A percentile compares a stretch with the other conserved stretches of the same genome.
Conservation (phyloP, 805 yeast genomes). For the Candida suzukii region DNA sequence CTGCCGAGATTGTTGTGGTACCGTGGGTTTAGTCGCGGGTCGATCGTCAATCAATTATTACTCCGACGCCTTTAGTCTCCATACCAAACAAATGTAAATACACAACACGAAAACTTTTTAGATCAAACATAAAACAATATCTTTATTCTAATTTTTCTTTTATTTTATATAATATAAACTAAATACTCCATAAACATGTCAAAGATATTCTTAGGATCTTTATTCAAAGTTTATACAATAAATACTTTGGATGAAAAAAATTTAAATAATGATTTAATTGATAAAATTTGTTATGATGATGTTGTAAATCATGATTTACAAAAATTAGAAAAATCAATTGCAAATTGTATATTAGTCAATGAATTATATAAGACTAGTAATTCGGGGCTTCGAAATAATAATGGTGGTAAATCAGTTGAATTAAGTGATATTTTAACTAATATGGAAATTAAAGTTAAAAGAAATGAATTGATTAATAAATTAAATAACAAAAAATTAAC, state of each 20-base stretch:
- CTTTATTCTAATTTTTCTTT: too few species aligned
- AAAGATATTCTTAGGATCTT: slow-evolving; percentile 18
- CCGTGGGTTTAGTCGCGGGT: too few species aligned
- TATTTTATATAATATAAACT: too few species aligned
- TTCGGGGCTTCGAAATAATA: too few species aligned
- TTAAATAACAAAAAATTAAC: slow-evolving; percentile 3
- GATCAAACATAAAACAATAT: too few species aligned
- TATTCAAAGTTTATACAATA: slow-evolving; percentile 13
- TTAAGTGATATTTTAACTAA: slow-evolving; percentile 10
- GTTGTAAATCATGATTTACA: slow-evolving; percentile 11
- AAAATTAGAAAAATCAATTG: slow-evolving; percentile 11
- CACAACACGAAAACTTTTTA: too few species aligned
- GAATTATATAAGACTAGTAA: slow-evolving; percentile 18
- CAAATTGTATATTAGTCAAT: slow-evolving; percentile 14
- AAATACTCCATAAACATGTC: slow-evolving; percentile 14
- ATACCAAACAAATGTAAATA: too few species aligned
- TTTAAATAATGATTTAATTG: slow-evolving; percentile 12
- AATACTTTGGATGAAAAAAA: slow-evolving; percentile 6
- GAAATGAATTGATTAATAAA: slow-evolving; percentile 11
- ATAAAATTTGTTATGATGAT: slow-evolving; percentile 18
- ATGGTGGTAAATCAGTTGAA: not conserved
- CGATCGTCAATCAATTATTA: too few species aligned
- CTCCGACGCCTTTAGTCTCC: too few species aligned
- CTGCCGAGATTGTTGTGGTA: too few species aligned
- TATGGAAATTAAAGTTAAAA: slow-evolving; percentile 18